Percentiles rank a stretch among this genome's conserved stretches.
These are phyloP conservation scores for Streptanthus diversifolius DNA, from an alignment of 345 rosid genomes.

Conservation along the genomic window DNA sequence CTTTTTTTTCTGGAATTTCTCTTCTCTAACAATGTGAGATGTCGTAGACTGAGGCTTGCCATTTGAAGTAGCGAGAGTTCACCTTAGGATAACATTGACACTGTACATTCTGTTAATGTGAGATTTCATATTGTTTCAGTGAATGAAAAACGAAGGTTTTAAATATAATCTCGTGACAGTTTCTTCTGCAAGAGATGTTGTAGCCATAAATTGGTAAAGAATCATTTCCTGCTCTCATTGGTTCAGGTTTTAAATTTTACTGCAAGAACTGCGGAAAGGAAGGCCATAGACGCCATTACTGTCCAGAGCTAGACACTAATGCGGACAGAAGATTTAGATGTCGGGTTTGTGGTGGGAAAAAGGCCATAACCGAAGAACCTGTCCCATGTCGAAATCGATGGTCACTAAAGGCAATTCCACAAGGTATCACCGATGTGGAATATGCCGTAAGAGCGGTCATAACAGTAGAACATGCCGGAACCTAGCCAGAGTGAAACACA, in stretches of 20 bases:
- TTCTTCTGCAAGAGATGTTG: background rate
- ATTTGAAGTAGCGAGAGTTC: background rate
- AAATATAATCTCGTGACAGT: background rate
- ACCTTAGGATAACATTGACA: background rate
- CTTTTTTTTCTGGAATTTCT: background rate
- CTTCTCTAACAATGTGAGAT: background rate
- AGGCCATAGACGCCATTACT: constrained; percentile 88
- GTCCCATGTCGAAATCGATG: constrained; percentile 40
- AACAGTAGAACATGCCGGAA: constrained; percentile 65
- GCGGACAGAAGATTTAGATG: constrained; percentile 57
- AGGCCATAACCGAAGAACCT: constrained; percentile 90
- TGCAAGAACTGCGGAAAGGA: constrained; percentile 76
- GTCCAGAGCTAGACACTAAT: constrained; percentile 57
- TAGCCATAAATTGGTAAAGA: background rate
- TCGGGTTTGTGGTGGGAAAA: constrained; percentile 58
- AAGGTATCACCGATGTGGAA: constrained; percentile 43
- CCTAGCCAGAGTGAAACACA: constrained; percentile 22
- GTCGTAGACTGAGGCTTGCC: background rate
- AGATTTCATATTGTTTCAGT: background rate
- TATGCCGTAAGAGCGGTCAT: constrained; percentile 62
- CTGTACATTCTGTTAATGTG: background rate
- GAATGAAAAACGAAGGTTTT: background rate
- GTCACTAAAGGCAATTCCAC: constrained; percentile 27
- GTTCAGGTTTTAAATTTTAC: constrained; percentile 67
- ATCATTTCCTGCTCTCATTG: background rate